Conservation (phyloP, 495 filamentous ascomycete species). For the Bryoglossum gracile region DNA sequence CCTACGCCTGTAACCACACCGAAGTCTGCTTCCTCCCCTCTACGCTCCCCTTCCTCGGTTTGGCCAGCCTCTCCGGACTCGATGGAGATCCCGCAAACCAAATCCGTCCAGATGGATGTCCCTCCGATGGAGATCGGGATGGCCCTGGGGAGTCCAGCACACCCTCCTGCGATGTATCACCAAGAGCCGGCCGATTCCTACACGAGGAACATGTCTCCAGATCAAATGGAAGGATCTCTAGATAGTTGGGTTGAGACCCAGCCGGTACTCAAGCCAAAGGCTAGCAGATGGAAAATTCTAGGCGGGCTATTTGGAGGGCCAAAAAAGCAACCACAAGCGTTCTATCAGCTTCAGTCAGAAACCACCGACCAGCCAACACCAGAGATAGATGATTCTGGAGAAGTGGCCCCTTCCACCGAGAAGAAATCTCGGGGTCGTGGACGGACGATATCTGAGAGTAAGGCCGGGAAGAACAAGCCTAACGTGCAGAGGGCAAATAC, state of each 20-base stretch:
- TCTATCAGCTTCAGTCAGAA: constrained; percentile 25
- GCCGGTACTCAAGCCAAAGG: constrained; percentile 31
- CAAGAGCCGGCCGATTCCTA: constrained; percentile 19
- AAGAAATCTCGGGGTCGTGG: constrained; percentile 8
- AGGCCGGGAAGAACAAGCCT: constrained; percentile 13
- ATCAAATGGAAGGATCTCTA: constrained; percentile 23
- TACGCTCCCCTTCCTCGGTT: constrained; percentile 20
- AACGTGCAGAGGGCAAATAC: constrained; percentile 22
- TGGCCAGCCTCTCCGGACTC: constrained; percentile 36
- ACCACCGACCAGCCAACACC: background rate
- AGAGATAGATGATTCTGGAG: background rate
- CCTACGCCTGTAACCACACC: constrained; percentile 40
- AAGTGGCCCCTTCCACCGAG: background rate
- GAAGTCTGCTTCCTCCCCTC: constrained; percentile 19
- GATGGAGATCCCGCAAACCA: constrained; percentile 27
- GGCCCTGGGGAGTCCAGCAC: constrained; percentile 49
- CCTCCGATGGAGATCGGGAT: constrained; percentile 39
- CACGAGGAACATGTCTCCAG: constrained; percentile 9
- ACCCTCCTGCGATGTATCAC: constrained; percentile 21
- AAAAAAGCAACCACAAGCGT: constrained; percentile 27
- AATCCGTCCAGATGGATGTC: constrained; percentile 10
- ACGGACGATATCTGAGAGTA: constrained; percentile 11
- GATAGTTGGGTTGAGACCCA: constrained; percentile 20
- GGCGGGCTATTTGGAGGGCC: constrained; percentile 36
- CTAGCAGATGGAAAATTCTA: constrained; percentile 43